These are phyloP conservation scores for Monosporozyma aquatica DNA, from an alignment of 805 yeast genomes.

Conservation along the genomic window DNA sequence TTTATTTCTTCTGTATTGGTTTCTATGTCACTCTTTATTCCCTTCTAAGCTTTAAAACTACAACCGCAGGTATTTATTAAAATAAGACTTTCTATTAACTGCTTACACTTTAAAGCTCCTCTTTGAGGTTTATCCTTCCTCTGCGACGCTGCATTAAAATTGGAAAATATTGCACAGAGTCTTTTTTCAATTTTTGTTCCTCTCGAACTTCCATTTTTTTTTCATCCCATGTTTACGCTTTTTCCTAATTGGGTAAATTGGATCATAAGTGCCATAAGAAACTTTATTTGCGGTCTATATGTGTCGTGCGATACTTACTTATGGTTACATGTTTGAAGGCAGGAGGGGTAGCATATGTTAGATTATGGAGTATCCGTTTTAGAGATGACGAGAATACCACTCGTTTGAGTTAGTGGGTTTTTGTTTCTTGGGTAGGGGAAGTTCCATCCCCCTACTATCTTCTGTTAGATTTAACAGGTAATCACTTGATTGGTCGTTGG, in stretches of 20 bases:
- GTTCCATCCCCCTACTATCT: too few relatives aligned
- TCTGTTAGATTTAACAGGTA: conserved; percentile 7
- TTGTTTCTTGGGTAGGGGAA: background rate
- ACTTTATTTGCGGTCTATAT: background rate
- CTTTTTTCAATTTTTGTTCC: background rate
- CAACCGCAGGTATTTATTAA: background rate
- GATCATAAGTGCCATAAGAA: background rate
- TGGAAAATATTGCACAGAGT: too few relatives aligned
- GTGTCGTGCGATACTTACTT: too few relatives aligned
- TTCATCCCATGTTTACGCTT: background rate
- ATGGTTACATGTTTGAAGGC: too few relatives aligned
- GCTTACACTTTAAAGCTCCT: too few relatives aligned
- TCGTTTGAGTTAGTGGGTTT: background rate
- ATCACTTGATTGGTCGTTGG: conserved; percentile 15
- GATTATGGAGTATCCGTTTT: background rate
- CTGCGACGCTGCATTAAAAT: too few relatives aligned
- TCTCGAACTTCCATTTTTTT: background rate
- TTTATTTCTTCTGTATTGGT: background rate
- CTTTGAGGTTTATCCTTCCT: background rate
- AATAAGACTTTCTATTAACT: too few relatives aligned
- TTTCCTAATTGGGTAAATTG: conserved; percentile 2
- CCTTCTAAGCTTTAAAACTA: background rate
- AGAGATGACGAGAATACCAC: conserved; percentile 7
- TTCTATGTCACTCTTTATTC: background rate
- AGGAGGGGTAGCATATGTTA: background rate